Evolutionary conservation across 257 asterid species (phyloP).

Genomic region (Handroanthus guayacan): DNA sequence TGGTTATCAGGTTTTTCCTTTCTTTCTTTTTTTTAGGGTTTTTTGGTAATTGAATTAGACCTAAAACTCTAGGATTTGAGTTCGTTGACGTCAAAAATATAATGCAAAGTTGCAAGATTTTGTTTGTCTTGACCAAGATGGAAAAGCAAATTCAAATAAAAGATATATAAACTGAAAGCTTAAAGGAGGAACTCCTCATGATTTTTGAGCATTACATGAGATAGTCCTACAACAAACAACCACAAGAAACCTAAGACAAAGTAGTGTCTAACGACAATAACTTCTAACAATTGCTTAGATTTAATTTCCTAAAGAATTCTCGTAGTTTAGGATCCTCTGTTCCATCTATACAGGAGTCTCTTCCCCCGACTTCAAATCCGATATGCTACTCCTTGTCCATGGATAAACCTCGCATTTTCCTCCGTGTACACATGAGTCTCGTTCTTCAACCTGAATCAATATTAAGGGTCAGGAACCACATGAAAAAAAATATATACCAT

Average conservation of each 20-base stretch:
- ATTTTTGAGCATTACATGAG: conserved; percentile 48
- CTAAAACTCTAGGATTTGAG: too few species aligned
- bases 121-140: background rate
- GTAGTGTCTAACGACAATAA: conserved; percentile 40
- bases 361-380: conserved; percentile 53
- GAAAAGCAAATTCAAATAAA: background rate
- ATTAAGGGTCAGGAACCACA: background rate
- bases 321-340: conserved; percentile 15
- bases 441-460: conserved; percentile 67
- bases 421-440: conserved; percentile 95
- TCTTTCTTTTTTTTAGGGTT: too few species aligned
- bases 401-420: conserved; percentile 94
- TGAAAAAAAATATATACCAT: background rate
- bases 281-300: conserved; percentile 38
- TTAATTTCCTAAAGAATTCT: background rate
- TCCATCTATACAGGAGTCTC: conserved; percentile 40
- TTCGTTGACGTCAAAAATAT: too few species aligned
- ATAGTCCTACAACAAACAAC: conserved; percentile 37
- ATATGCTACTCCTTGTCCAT: conserved; percentile 85
- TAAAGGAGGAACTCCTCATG: conserved; percentile 43
- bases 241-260: conserved; percentile 42
- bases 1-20: too few species aligned
- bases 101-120: background rate
- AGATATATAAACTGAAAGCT: conserved; percentile 23
- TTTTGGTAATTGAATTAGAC: too few species aligned